Base-by-base conservation (phyloP, 129 eudicot species). In the Flaveria trinervia region DNA sequence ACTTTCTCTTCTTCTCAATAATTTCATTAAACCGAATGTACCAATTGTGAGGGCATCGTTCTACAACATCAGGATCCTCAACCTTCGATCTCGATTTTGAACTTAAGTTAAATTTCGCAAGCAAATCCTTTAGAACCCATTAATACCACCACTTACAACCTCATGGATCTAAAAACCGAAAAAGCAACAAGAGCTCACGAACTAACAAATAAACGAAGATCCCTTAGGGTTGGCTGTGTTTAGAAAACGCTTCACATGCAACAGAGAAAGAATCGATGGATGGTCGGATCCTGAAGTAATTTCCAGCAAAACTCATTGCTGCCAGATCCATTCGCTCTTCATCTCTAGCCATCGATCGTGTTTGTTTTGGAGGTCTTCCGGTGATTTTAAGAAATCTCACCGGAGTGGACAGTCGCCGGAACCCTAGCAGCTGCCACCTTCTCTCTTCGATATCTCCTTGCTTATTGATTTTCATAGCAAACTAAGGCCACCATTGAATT, bases 171-270 rank as follows among this genome's bases (percentile, higher is more conserved):
- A 26, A 52, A 44, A 68, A 64, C 69, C 54, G 51, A 18, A 73
- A 46, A 79, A 46, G 45, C 16, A 71, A 65, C 65, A n/a, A 18
- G 65, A 67, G 66, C 54, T 7, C 17, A 66, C 43, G 48, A 60
- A 54, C 11, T 71, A 50, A 14, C 71, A 48, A 72, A 44, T 0
- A 28, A 64, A 65, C 7, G 43, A 49, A 25, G 54, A 62, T 69
- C 13, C 74, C 65, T 78, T 74, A 80, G 41, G 67, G 79, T 2
- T 20, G 43, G 25, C 49, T 46, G 17, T 43, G 65, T 76, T 86
- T 85, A 55, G 86, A 83, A 28, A 86, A 86, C n/a, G 89, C 89
- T 76, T 86, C 89, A 13, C 80, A 65, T 8, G 80, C 80, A 33
- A 86, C 84, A 23, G 78, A 86, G 62, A 86, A 86, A 2, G 86